Evolutionary conservation across 2,329 filamentous ascomycete species (phyloP).

Genomic region (Fusarium pilosicola): DNA sequence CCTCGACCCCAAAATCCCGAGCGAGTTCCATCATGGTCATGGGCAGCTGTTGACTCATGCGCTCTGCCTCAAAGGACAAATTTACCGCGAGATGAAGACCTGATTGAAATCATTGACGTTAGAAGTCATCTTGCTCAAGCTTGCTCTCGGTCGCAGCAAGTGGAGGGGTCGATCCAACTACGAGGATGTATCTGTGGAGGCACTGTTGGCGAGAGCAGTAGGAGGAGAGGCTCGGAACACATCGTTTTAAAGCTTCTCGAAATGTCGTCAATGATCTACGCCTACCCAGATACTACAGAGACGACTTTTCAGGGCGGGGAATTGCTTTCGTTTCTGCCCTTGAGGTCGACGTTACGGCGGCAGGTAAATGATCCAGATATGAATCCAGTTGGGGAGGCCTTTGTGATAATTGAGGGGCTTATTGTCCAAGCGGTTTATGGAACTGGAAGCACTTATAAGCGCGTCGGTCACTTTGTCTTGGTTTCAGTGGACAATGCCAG

Average conservation of each 20-base stretch:
- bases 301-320: not conserved
- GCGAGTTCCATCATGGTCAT: not conserved
- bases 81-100: not conserved
- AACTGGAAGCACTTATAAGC: not conserved
- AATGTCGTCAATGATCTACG: not conserved
- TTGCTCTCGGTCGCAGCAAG: not conserved
- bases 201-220: not conserved
- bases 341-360: not conserved
- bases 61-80: not conserved
- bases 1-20: not conserved
- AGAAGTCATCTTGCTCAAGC: not conserved
- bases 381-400: not conserved
- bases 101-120: not conserved
- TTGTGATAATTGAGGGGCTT: not conserved
- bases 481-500: not conserved
- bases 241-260: accelerated
- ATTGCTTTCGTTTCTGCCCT: not conserved
- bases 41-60: not conserved
- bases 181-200: not conserved
- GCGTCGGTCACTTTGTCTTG: not conserved
- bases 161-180: not conserved
- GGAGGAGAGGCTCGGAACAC: not conserved
- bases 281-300: not conserved
- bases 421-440: not conserved
- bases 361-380: too few species aligned